Percentiles rank a stretch among this genome's conserved stretches.
Evolutionary conservation across 306 rosid species (phyloP).

Genomic region (Citrullus colocynthis): DNA sequence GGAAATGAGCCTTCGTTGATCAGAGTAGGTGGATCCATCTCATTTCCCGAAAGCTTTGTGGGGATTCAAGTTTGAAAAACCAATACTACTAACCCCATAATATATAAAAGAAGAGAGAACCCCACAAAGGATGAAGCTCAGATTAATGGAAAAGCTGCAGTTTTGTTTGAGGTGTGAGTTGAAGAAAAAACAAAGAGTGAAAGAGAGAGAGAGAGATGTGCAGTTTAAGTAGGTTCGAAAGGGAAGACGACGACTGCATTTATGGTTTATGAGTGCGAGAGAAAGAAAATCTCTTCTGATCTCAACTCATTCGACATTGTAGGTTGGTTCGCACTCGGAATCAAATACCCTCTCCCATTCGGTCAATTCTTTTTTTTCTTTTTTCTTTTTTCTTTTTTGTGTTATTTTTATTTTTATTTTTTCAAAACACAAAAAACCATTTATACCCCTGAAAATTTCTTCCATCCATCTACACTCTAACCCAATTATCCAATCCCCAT

Average conservation of each 20-base stretch:
- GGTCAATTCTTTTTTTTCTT: background rate
- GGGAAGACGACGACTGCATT: constrained; percentile 6
- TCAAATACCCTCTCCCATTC: background rate
- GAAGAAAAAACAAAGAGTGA: background rate
- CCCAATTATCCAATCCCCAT: too few relatives aligned
- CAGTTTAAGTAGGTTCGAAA: constrained; percentile 11
- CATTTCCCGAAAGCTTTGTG: background rate
- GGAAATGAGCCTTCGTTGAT: constrained; percentile 34
- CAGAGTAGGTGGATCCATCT: constrained; percentile 68
- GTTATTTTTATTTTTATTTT: too few relatives aligned
- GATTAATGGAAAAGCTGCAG: background rate
- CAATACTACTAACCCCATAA: background rate
- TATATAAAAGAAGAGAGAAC: background rate
- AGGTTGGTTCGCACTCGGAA: constrained; percentile 16
- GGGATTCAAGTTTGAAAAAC: background rate
- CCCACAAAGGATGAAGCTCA: background rate
- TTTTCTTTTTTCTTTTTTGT: too few relatives aligned
- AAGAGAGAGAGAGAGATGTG: background rate
- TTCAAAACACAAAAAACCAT: too few relatives aligned
- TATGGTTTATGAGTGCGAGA: constrained; percentile 5
- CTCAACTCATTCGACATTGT: constrained; percentile 32
- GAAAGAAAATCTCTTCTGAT: constrained; percentile 13
- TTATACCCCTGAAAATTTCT: too few relatives aligned
- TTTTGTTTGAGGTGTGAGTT: background rate
- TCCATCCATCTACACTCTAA: too few relatives aligned